A percentile compares a stretch with the other conserved stretches of the same genome.
These are phyloP conservation scores for Pichia exigua DNA, from an alignment of 805 yeast species.

Conservation along the genomic window DNA sequence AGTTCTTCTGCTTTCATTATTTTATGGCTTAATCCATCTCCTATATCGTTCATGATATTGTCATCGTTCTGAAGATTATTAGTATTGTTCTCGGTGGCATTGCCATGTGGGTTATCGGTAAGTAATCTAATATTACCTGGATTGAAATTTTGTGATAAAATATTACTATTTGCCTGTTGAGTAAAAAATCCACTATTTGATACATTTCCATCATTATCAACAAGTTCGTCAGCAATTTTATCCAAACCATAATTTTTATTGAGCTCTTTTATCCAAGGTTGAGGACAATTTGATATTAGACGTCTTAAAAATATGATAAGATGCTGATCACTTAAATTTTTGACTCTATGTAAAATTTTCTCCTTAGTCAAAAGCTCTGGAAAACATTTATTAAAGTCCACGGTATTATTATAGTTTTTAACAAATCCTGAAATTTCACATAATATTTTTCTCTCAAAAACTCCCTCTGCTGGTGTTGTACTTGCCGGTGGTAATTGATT, in stretches of 20 bases:
- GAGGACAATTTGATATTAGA: conserved; percentile 11
- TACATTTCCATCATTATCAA: background rate
- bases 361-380: conserved; percentile 8
- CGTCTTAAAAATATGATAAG: conserved; percentile 15
- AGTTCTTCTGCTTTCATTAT: background rate
- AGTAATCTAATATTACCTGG: background rate
- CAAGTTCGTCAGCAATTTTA: conserved; percentile 3
- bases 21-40: background rate
- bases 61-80: background rate
- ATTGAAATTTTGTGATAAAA: background rate
- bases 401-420: conserved; percentile 11
- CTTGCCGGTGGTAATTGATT: conserved; percentile 9
- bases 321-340: conserved; percentile 8
- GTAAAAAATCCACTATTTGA: background rate
- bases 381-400: conserved; percentile 17
- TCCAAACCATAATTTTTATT: conserved; percentile 11
- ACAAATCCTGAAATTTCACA: conserved; percentile 15
- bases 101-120: background rate
- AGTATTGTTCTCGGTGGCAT: background rate
- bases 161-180: background rate
- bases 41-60: background rate
- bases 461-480: conserved; percentile 11
- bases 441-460: conserved; percentile 14
- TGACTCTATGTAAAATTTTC: conserved; percentile 8
- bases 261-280: conserved; percentile 10